A percentile compares a stretch with the other conserved stretches of the same genome.
Evolutionary conservation across 495 filamentous ascomycete genomes (phyloP).

Genomic region (Venustampulla echinocandica): DNA sequence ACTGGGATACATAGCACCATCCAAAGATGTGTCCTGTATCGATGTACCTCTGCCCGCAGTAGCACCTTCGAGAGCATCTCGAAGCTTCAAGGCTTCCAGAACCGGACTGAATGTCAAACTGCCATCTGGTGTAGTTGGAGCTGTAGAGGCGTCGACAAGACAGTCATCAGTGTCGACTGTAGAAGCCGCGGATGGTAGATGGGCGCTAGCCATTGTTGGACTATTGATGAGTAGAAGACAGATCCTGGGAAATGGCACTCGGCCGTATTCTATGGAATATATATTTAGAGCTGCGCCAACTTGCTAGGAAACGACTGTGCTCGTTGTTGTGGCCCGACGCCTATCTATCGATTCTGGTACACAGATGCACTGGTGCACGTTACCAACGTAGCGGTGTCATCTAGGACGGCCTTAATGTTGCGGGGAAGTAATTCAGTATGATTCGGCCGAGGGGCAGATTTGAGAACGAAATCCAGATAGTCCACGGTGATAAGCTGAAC

Average conservation of each 20-base stretch:
- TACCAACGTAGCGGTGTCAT: background rate
- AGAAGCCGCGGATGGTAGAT: slow-evolving; percentile 5
- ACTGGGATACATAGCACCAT: slow-evolving; percentile 54
- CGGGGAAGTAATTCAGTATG: too few species aligned
- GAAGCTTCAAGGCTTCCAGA: slow-evolving; percentile 26
- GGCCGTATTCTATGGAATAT: too few species aligned
- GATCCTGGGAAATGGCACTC: too few species aligned
- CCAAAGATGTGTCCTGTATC: slow-evolving; percentile 3
- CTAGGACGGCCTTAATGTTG: too few species aligned
- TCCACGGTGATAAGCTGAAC: too few species aligned
- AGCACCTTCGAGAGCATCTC: slow-evolving; percentile 22
- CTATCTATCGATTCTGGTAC: background rate
- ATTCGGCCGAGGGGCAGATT: background rate
- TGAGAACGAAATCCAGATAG: too few species aligned
- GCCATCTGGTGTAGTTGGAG: slow-evolving; percentile 45
- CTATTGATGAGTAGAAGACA: too few species aligned
- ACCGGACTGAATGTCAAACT: slow-evolving; percentile 37
- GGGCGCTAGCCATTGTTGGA: background rate
- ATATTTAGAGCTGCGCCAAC: too few species aligned
- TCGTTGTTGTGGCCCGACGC: background rate
- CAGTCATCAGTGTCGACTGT: slow-evolving; percentile 17
- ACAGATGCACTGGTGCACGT: background rate
- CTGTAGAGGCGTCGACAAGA: slow-evolving; percentile 31
- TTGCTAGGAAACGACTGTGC: too few species aligned
- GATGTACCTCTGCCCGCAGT: slow-evolving; percentile 12